phyloP scores from a whole-genome alignment of 2,329 filamentous ascomycete genomes.

The Talaromyces rugulosus region DNA sequence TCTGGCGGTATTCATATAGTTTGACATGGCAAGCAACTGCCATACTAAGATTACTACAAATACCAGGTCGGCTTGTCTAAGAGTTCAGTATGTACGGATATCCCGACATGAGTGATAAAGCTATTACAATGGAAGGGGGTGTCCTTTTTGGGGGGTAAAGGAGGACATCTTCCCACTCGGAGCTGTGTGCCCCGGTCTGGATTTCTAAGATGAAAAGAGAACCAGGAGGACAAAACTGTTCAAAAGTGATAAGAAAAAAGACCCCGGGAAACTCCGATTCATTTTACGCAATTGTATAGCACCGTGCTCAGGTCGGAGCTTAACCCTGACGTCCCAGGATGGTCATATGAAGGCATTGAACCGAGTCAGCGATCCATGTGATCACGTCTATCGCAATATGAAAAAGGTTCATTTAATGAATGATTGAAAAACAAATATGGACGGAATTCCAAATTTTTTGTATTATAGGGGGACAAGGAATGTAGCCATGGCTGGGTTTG shows the following conservation, averaged over 20 bases:
- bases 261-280: neutral
- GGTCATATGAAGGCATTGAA: neutral
- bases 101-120: conserved; percentile 37
- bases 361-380: neutral
- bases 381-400: neutral
- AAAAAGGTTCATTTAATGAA: neutral
- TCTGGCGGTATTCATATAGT: conserved; percentile 36
- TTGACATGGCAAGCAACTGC: conserved; percentile 80
- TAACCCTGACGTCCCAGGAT: neutral
- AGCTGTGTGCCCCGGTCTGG: neutral
- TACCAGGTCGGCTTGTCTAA: conserved; percentile 76
- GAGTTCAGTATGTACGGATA: conserved; percentile 90
- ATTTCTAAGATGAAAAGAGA: neutral
- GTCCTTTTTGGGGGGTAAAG: neutral
- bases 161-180: neutral
- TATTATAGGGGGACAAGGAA: neutral
- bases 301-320: neutral
- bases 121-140: neutral
- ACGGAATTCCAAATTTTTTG: neutral
- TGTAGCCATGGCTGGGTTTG: neutral
- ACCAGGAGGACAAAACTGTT: neutral
- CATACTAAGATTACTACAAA: conserved; percentile 69
- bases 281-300: neutral
- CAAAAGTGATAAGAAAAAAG: neutral
- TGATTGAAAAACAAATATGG: no score